Percentiles rank a stretch among this genome's conserved stretches.
phyloP scores from a whole-genome alignment of 306 rosid genomes.

The Mucuna pruriens region DNA sequence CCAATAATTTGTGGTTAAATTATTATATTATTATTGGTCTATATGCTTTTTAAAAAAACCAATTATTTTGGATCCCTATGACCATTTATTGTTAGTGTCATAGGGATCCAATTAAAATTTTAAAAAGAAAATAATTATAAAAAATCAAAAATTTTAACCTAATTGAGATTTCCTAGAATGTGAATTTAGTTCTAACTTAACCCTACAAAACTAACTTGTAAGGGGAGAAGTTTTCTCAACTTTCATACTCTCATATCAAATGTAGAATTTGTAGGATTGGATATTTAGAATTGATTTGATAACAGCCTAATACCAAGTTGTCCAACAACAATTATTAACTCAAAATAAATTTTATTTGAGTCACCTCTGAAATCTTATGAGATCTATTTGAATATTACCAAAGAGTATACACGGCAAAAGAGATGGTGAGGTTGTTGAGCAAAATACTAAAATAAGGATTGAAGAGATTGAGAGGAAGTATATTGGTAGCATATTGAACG shows the following conservation, averaged over 20 bases:
- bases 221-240: no score
- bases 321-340: no score
- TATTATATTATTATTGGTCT: background rate
- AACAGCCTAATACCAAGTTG: no score
- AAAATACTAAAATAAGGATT: background rate
- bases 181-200: no score
- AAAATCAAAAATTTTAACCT: background rate
- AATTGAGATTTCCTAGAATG: no score
- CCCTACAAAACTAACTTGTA: no score
- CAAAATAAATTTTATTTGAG: no score
- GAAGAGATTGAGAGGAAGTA: background rate
- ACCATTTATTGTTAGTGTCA: background rate
- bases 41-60: background rate
- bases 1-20: background rate
- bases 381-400: background rate
- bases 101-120: background rate
- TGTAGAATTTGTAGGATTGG: no score
- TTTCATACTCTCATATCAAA: no score
- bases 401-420: background rate
- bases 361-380: no score
- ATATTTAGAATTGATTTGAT: no score
- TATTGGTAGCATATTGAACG: conserved; percentile 26
- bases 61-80: background rate
- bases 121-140: background rate
- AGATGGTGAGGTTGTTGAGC: background rate